Conservation (phyloP, 139 green algal genomes). For the Astrephomene gubernaculifera region DNA sequence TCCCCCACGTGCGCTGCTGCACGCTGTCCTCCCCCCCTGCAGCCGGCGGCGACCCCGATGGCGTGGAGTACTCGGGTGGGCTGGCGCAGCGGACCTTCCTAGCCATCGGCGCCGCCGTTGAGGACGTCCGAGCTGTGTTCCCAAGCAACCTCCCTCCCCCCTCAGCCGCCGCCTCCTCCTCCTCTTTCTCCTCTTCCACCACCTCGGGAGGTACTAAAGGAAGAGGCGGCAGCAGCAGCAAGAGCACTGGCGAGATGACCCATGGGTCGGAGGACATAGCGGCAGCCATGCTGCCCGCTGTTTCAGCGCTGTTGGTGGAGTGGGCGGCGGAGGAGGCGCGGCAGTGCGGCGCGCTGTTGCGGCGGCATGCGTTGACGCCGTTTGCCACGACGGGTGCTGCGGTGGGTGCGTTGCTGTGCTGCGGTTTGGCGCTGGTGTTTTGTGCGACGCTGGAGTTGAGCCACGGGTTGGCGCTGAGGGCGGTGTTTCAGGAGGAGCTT, state of each 20-base stretch:
- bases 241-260: no score
- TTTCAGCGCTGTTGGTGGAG: constrained; percentile 45
- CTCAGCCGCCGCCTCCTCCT: neutral
- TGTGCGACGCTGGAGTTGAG: constrained; percentile 48
- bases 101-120: constrained; percentile 45
- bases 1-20: neutral
- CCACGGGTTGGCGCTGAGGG: constrained; percentile 42
- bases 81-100: constrained; percentile 55
- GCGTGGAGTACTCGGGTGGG: constrained; percentile 54
- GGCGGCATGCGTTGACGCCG: constrained; percentile 45
- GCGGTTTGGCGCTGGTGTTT: constrained; percentile 43
- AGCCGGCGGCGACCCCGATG: constrained; percentile 53
- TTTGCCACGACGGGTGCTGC: constrained; percentile 35
- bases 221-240: no score
- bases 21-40: neutral
- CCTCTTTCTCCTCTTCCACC: neutral
- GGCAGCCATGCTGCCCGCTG: neutral
- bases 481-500: constrained; percentile 38
- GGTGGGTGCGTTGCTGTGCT: constrained; percentile 27
- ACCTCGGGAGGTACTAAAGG: no score
- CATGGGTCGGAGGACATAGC: neutral
- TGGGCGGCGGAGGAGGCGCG: constrained; percentile 50
- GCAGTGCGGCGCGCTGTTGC: constrained; percentile 32
- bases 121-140: constrained; percentile 53
- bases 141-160: no score